Percentiles rank a stretch among this genome's conserved stretches.
phyloP scores from a whole-genome alignment of 257 asterid species.

The Asclepias syriaca region DNA sequence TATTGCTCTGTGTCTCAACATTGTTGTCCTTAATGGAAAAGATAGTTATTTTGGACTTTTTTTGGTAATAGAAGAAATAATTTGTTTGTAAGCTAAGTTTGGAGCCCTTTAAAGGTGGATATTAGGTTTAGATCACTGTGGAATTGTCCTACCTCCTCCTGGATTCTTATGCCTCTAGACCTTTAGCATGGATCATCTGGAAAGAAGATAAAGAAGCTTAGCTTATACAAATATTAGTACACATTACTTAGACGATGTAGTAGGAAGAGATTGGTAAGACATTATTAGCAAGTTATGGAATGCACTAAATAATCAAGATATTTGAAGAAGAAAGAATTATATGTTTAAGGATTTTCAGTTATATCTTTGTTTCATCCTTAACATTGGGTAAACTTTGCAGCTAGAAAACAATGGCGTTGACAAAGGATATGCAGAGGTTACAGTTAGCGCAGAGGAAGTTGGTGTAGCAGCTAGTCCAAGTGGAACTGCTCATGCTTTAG shows the following conservation, averaged over 20 bases:
- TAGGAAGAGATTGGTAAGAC: background rate
- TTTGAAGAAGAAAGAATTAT: background rate
- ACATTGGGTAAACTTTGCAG: constrained; percentile 33
- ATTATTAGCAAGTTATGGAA: background rate
- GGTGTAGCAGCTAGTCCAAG: constrained; percentile 65
- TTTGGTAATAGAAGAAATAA: background rate
- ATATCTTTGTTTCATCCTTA: background rate
- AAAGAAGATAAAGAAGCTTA: background rate
- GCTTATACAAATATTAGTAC: too few relatives aligned
- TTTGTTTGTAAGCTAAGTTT: background rate
- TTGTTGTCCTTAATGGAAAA: background rate
- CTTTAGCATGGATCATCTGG: background rate
- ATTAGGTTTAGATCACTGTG: background rate
- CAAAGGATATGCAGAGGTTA: constrained; percentile 63
- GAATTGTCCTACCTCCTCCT: background rate
- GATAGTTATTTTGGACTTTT: background rate
- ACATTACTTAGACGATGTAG: too few relatives aligned
- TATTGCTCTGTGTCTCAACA: background rate
- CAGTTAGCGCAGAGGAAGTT: constrained; percentile 67
- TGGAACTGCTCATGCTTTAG: constrained; percentile 85
- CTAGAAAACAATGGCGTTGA: constrained; percentile 51
- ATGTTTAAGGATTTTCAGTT: background rate
- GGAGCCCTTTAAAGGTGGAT: background rate
- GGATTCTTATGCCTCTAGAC: background rate
- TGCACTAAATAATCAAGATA: background rate